Evolutionary conservation across 2,329 filamentous ascomycete genomes (phyloP), one percentile per base, ranked within the genome.

Genomic region (Metarhizium anisopliae): DNA sequence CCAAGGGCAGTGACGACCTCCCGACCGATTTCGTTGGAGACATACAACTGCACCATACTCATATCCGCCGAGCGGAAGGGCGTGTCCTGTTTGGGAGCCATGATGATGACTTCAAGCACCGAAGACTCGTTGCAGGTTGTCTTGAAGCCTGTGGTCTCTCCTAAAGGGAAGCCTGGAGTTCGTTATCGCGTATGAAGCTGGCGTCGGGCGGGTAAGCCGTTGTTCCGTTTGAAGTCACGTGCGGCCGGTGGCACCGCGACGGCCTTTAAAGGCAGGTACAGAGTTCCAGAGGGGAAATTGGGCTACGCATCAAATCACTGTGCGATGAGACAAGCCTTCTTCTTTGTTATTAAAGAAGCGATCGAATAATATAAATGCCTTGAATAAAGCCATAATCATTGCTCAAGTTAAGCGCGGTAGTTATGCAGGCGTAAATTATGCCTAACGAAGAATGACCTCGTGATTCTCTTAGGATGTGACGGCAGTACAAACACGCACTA

Each of bases 21-120:
- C 70, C 94, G 86, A 66, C 94, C 93, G 65, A 99, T 97, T 80
- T 99, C 94, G 72, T 96, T 97, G 68, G 94, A 90, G 68, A 99
- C 95, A 77, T 97, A 99, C 68, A 99, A 87, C 85, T 99, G 94
- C 69, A 95, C 95, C 87, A 99, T 87, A 82, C 91, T 96, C 94
- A 99, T 99, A 75, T 96, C 90, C 89, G 91, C 90, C 72, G 94
- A 99, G 83, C 95, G 93, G 86, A 99, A 97, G 79, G 96, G 89
- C 74, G 92, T 96, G 77, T 97, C 91, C 77, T 90, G 77, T 71
- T 77, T 75, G 63, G 80, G 77, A 73, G 82, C 83, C 84, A 87
- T 87, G 66, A 60, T 60, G 67, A 66, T 63, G 67, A 58, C 59
- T 55, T 57, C 58, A 56, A 61, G 61, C 67, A 64, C 68, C 68